phyloP scores from a whole-genome alignment of 345 rosid species.

The Gossypium herbaceum region DNA sequence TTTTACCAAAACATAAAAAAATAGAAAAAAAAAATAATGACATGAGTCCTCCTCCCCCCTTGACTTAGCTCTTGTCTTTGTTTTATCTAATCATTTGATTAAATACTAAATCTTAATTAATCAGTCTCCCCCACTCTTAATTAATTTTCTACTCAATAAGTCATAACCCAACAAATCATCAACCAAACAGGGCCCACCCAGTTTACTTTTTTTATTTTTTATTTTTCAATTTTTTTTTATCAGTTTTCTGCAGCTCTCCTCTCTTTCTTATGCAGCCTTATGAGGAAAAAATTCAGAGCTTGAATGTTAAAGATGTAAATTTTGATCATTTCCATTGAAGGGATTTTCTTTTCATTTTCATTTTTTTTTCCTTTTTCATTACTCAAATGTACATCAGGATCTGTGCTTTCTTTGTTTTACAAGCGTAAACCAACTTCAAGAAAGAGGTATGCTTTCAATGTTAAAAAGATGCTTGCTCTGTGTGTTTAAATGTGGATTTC shows the following conservation, averaged over 20 bases:
- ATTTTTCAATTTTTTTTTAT: not conserved
- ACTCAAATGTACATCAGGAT: conserved; percentile 3
- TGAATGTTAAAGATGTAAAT: conserved; percentile 1
- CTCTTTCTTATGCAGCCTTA: not conserved
- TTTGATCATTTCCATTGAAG: conserved; percentile 5
- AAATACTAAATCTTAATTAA: not conserved
- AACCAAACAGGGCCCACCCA: conserved; percentile 6
- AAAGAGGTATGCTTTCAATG: conserved; percentile 15
- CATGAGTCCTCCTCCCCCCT: not conserved
- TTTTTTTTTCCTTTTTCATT: not conserved
- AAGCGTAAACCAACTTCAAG: not conserved
- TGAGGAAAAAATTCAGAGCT: not conserved
- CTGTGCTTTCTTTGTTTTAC: conserved; percentile 11
- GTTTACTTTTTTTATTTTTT: not conserved
- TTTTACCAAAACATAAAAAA: no score
- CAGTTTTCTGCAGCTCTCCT: not conserved
- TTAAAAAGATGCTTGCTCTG: not conserved
- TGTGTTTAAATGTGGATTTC: conserved; percentile 4
- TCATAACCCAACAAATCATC: conserved; percentile 17
- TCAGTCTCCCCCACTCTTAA: not conserved
- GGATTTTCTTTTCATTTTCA: not conserved
- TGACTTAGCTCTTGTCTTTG: not conserved
- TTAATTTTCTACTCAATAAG: conserved; percentile 4
- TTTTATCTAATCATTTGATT: conserved; percentile 1
- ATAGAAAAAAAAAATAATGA: no score